Conservation (phyloP, 139 green algal species). For the Coccomyxa sp. region DNA sequence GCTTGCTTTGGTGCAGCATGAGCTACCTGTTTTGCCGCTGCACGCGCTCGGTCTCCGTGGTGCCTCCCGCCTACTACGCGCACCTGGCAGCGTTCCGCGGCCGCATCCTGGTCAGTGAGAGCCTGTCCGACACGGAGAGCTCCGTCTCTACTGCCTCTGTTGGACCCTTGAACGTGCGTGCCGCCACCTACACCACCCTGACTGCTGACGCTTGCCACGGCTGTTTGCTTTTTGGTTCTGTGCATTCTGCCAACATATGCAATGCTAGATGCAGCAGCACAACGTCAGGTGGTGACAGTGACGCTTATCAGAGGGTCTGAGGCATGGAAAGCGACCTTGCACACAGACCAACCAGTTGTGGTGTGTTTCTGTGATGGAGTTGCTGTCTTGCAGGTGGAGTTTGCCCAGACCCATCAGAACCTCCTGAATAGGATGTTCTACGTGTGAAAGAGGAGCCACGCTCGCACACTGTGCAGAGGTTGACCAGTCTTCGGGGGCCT, state of each 20-base stretch:
- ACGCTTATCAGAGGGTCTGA: background rate
- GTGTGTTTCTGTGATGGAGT: background rate
- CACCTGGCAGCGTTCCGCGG: conserved; percentile 62
- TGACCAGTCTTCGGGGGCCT: too few species aligned
- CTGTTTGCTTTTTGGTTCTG: background rate
- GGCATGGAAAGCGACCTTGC: background rate
- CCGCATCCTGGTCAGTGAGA: conserved; percentile 14
- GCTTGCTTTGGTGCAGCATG: conserved; percentile 20
- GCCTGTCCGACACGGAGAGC: conserved; percentile 8
- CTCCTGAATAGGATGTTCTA: conserved; percentile 37
- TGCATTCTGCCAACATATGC: background rate
- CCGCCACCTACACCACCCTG: background rate
- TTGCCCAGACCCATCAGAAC: conserved; percentile 27
- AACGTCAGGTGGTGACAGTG: background rate
- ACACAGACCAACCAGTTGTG: background rate
- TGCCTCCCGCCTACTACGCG: conserved; percentile 67
- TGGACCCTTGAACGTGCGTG: background rate
- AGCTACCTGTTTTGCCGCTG: conserved; percentile 82
- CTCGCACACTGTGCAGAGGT: too few species aligned
- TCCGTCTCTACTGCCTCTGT: conserved; percentile 17
- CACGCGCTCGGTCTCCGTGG: conserved; percentile 61
- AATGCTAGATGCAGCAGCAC: background rate
- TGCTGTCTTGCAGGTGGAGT: conserved; percentile 12
- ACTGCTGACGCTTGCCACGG: background rate
- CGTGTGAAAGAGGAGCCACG: conserved; percentile 12